Base-by-base conservation (phyloP, 2,329 filamentous ascomycete genomes). In the Calonectria multiphialidica region DNA sequence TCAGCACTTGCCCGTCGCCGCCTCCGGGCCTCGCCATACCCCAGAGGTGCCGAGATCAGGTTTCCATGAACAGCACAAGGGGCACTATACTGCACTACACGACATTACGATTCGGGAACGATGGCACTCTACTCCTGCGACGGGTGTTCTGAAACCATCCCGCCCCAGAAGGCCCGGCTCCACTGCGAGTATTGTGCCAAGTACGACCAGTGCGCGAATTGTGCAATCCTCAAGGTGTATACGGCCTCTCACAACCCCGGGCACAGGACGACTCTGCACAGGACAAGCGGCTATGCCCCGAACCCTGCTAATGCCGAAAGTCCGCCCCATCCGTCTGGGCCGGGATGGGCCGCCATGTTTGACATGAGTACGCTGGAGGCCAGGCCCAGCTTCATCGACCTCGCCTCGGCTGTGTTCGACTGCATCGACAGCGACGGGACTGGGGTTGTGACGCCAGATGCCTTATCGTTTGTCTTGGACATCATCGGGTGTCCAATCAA, bases 191-290 rank as follows among this genome's bases (percentile, higher is more conserved):
- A 47, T 12, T 59, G 61, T 33, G 37, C 47, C 49, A 49, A 65
- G 23, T 65, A 65, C 25, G 50, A 55, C 25, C 59, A 64, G n/a
- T 69, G 66, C 57, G 66, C 59, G n/a, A 57, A 69, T 21, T 69
- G 66, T 42, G 57, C 66, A 7, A 61, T 69, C 2, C 66, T 69
- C n/a, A 30, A 47, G 10, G 47, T 64, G 25, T 61, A 57, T 15
- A 69, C 66, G 18, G 57, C 47, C n/a, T 49, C 57, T 21, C 66
- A 69, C 37, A 37, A 42, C 30, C 42, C 40, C 12, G 37, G 25
- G n/a, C 66, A 69, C 45, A 30, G 25, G 33, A 69, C 66, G 25
- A 64, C 45, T 15, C 25, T 69, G 23, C 59, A 55, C 25, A 55
- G 47, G 45, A 42, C 21, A 40, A 69, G 66, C 59, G 66, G 66